Evolutionary conservation across 1,284 basidiomycete genomes (phyloP), one percentile per base, ranked within the genome.

Genomic region (Vanrija sp.): DNA sequence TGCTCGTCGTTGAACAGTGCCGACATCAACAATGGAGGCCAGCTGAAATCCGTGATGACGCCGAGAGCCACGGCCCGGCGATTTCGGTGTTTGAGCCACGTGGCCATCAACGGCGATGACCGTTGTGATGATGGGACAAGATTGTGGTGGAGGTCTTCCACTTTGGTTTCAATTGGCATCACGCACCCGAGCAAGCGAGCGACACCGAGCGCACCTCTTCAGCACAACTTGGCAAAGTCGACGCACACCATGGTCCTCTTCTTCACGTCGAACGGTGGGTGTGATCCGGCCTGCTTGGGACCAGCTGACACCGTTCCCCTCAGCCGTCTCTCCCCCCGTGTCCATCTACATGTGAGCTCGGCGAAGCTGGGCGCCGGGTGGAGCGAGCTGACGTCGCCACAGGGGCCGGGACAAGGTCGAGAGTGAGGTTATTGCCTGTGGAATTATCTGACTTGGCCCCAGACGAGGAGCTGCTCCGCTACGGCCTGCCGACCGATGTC

Each of bases 381-480:
- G 31, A 31, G 31, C 47, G 15, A 36, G 19, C 47, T 57, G 16
- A 18, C 19, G 12, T 12, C n/a, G 42, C 10, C 14, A 16, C 41
- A 76, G 76, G 89, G 95, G 95, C 37, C 85, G 84, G 68, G 95
- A 98, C 81, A 98, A 98, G 78, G 85, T 89, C 59, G 93, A 95
- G 80, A 96, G 92, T 94, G 68, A 64, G 86, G 78, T 20, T 24
- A 15, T 12, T 14, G 8, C 15, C 47, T 9, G 19, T 15, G n/a
- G 27, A 15, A n/a, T 12, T 7, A 12, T 37, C 39, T n/a, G n/a
- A 23, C 6, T 19, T 38, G 24, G 16, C 39, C 25, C 48, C 67
- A 93, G 91, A 96, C 77, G 93, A 97, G 74, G 92, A 96, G 49
- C 78, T 98, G 38, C 91, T 98, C 67, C 88, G 85, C 75, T 94